Evolutionary conservation across 2,329 filamentous ascomycete genomes (phyloP).

Genomic region (Drechslerella coelobrocha): DNA sequence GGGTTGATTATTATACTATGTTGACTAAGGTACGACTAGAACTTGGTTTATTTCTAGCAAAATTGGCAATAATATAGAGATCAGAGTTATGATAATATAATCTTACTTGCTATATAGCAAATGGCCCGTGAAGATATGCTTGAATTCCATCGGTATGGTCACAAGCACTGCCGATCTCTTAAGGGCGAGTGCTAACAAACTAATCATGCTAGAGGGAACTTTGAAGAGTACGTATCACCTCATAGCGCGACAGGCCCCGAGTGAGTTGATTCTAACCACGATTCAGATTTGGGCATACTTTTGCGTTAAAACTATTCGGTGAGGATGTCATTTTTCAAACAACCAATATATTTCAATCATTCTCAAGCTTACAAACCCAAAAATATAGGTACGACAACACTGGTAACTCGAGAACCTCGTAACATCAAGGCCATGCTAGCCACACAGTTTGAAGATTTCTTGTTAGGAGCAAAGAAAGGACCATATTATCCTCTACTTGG

Average conservation of each 20-base stretch:
- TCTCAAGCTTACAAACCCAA: neutral
- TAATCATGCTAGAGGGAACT: neutral
- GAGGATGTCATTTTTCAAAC: neutral
- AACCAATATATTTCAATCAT: neutral
- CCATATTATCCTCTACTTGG: conserved; percentile 68
- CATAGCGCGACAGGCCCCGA: neutral
- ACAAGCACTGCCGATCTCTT: neutral
- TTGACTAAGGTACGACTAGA: conserved; percentile 3
- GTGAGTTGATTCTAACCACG: neutral
- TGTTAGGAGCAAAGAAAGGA: conserved; percentile 13
- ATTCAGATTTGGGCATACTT: neutral
- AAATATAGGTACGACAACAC: conserved; percentile 64
- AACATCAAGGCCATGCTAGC: conserved; percentile 93
- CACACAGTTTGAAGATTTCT: conserved; percentile 83
- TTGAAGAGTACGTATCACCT: neutral
- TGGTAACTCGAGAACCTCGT: conserved; percentile 82
- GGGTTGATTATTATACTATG: conserved; percentile 8
- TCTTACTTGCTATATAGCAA: neutral
- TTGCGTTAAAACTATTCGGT: neutral
- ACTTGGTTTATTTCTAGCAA: neutral
- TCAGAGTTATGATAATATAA: neutral
- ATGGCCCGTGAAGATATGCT: neutral
- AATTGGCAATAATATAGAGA: conserved; percentile 3
- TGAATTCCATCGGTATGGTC: neutral
- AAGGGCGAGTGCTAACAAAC: neutral